Conservation (phyloP, 345 rosid genomes). For the Orychophragmus violaceus region DNA sequence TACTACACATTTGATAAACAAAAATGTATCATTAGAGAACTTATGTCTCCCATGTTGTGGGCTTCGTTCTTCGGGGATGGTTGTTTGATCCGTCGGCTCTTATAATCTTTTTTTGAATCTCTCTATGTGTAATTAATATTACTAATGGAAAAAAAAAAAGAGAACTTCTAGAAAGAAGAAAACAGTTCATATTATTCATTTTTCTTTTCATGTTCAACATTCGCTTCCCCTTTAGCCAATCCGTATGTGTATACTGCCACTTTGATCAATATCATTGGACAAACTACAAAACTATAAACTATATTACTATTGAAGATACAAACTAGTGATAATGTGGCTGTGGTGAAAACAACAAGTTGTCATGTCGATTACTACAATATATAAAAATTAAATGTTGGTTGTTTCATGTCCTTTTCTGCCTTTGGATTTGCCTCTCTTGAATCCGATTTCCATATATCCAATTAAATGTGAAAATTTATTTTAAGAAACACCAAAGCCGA, state of each 20-base stretch:
- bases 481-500: neutral
- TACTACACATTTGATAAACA: no score
- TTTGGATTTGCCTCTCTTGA: neutral
- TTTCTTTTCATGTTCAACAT: neutral
- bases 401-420: conserved; percentile 33
- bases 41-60: no score
- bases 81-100: no score
- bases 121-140: no score
- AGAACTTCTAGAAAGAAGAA: neutral
- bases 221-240: neutral
- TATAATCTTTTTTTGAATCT: no score
- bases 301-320: neutral
- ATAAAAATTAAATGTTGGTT: conserved; percentile 29
- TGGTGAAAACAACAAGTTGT: conserved; percentile 15
- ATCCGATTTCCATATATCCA: neutral
- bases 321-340: conserved; percentile 11
- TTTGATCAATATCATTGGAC: neutral
- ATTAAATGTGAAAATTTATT: neutral
- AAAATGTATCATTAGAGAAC: no score
- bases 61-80: no score
- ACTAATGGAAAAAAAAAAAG: no score
- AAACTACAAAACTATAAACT: neutral
- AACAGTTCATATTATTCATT: neutral
- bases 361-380: conserved; percentile 17
- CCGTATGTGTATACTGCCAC: neutral